Evolutionary conservation across 768 basidiomycete genomes (phyloP), one percentile per base, ranked within the genome.

Genomic region (Trametes cingulata): DNA sequence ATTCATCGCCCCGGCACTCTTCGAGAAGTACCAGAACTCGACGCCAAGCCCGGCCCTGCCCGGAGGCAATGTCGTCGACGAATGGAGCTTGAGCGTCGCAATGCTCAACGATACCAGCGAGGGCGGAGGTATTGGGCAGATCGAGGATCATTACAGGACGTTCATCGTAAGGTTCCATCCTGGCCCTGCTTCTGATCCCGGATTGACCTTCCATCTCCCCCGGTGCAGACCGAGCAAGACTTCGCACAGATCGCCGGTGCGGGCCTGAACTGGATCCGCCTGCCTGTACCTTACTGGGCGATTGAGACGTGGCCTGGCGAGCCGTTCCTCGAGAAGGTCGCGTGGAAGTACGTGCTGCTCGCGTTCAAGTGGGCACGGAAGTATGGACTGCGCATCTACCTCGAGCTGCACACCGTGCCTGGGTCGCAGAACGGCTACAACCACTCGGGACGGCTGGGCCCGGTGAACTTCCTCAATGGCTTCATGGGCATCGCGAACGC

Each of bases 401-500:
- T 96, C 24, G 95, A 96, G 74, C 73, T 94, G 40, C 91, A 93
- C 72, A 81, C 90, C 17, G 78, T 87, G 36, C 93, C 94, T 45
- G 94, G 94, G 42, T 86, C 85, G 48, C 91, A 93, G 68, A 92
- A 91, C 72, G 82, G 79, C 33, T 81, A 77, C 64, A 86, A 86
- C 62, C 83, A 88, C 67, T 85, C 76, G 69, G 85, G 87, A 76
- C 85, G 75, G 64, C 43, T 66, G 9, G 91, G 90, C 5, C 73
- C 75, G 17, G 73, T 91, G 68, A 90, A 91, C 68, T 83, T 87
- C 59, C 60, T 90, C 61, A 74, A 79, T 56, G 88, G 89, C 6
- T 85, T 86, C 56, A 95, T 95, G 93, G 94, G 94, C 13, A 66
- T 93, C 45, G 91, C 92, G 48, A 96, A 95, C 69, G 95, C 91